Conservation (phyloP, 495 filamentous ascomycete species). For the Acidiella bohemica region DNA sequence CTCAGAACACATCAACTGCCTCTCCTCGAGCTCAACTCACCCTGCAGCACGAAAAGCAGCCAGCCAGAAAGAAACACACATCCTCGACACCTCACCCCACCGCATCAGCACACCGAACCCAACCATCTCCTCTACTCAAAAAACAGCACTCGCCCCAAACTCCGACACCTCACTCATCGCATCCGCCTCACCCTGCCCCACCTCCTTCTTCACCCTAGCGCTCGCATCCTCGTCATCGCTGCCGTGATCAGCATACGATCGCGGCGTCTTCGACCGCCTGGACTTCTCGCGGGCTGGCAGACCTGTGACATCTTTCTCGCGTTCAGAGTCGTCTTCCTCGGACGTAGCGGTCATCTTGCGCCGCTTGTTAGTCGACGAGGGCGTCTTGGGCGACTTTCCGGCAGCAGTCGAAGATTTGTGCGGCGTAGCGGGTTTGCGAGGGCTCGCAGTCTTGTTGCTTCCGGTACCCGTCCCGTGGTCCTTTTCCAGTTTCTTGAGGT, state of each 20-base stretch:
- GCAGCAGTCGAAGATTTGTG: background rate
- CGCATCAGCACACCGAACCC: too few relatives aligned
- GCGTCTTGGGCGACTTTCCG: background rate
- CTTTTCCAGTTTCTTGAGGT: constrained; percentile 5
- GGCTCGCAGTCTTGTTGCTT: background rate
- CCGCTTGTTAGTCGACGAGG: background rate
- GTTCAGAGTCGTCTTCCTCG: constrained; percentile 11
- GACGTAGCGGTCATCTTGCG: constrained; percentile 1
- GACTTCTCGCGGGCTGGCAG: background rate
- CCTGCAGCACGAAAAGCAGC: too few relatives aligned
- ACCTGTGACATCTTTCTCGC: background rate
- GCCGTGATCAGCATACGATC: background rate
- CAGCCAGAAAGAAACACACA: too few relatives aligned
- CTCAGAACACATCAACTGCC: too few relatives aligned
- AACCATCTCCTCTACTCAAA: background rate
- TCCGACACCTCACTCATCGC: constrained; percentile 2
- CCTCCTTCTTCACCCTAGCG: background rate
- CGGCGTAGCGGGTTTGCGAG: background rate
- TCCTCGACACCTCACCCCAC: too few relatives aligned
- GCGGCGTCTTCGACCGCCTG: constrained; percentile 1
- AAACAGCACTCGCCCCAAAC: background rate
- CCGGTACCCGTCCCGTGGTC: background rate
- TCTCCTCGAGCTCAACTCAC: too few relatives aligned
- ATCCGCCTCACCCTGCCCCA: background rate
- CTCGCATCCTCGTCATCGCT: background rate